Base-by-base conservation (phyloP, 2,329 filamentous ascomycete species). In the Aureobasidium lini region DNA sequence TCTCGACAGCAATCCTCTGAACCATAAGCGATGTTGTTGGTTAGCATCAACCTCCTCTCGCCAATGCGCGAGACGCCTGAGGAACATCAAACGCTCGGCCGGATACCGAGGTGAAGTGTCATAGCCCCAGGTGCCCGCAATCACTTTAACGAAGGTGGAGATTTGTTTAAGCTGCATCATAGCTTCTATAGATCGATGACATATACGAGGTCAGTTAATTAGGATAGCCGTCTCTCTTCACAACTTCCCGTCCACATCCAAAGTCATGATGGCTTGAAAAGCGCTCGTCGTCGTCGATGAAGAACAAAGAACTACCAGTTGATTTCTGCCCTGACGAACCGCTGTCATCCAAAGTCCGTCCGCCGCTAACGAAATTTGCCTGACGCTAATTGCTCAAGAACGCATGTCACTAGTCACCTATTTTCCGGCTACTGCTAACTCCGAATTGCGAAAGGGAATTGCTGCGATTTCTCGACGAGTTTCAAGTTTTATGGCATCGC, bases 361-460 rank as follows among this genome's bases (percentile, higher is more conserved):
- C 39, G 50, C 50, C 50, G 29, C 50, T 54, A 54, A 54, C 29
- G 50, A 54, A 54, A 54, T 43, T 54, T 54, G 50, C 28, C 39
- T 29, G 37, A 28, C 50, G 50, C 50, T 54, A 54, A 54, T 23
- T 34, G 31, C 34, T 18, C 29, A 10, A 11, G 11, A 54, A 54
- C 39, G 2, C 28, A 43, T 54, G 37, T 28, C 50, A 37, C 49
- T 53, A 53, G 11, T 43, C 7, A 18, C 39, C 50, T 42, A 34
- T 32, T 32, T 28, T 43, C 13, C 23, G 36, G 48, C 48, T 37
- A 37, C 11, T 49, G 23, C 13, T 36, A 11, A 36, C 5, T 23
- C 34, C 46, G 47, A 48, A 36, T 48, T 8, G 29, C 11, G n/a
- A 48, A 50, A 11, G 16, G 16, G 34, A 29, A 52, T 39, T 31